Evolutionary conservation across 228 moss, liverwort and hornwort species (phyloP).

Genomic region (Sphagnum fallax): DNA sequence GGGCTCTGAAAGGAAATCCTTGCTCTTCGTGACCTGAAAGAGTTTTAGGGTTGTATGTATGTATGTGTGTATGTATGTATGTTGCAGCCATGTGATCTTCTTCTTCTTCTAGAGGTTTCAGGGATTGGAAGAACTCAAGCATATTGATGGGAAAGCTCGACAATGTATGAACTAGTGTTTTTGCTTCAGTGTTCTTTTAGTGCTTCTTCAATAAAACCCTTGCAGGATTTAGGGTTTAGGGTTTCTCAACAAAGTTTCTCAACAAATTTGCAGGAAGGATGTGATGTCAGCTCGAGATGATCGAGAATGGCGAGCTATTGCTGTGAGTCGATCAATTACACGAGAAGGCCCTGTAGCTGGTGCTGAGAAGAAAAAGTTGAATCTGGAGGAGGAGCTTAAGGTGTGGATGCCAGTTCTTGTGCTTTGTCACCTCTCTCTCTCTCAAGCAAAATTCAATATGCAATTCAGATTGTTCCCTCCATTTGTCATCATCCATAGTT

Average conservation of each 20-base stretch:
- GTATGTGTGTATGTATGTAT: background rate
- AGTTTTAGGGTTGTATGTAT: background rate
- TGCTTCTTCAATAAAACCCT: too few relatives aligned
- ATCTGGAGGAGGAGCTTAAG: slow-evolving; percentile 77
- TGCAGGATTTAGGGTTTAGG: slow-evolving; percentile 4
- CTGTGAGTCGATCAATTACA: slow-evolving; percentile 57
- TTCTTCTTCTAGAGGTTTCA: too few relatives aligned
- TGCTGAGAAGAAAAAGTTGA: slow-evolving; percentile 57
- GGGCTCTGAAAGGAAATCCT: background rate
- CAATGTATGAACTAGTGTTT: too few relatives aligned
- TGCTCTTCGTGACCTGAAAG: background rate
- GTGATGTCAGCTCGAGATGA: slow-evolving; percentile 75
- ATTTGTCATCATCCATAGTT: background rate
- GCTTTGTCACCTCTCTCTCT: background rate
- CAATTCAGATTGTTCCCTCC: too few relatives aligned
- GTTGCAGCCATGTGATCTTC: background rate
- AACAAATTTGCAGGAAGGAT: slow-evolving; percentile 51
- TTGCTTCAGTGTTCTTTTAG: too few relatives aligned
- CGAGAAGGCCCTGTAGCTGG: slow-evolving; percentile 73
- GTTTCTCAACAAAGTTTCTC: background rate
- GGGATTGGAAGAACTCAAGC: too few relatives aligned
- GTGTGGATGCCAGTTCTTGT: slow-evolving; percentile 12
- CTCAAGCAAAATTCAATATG: background rate
- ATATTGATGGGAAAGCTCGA: too few relatives aligned
- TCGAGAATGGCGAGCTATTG: slow-evolving; percentile 79